Evolutionary conservation across 192 early-diverging fungal genomes (phyloP).

Genomic region (Entomortierella parvispora): DNA sequence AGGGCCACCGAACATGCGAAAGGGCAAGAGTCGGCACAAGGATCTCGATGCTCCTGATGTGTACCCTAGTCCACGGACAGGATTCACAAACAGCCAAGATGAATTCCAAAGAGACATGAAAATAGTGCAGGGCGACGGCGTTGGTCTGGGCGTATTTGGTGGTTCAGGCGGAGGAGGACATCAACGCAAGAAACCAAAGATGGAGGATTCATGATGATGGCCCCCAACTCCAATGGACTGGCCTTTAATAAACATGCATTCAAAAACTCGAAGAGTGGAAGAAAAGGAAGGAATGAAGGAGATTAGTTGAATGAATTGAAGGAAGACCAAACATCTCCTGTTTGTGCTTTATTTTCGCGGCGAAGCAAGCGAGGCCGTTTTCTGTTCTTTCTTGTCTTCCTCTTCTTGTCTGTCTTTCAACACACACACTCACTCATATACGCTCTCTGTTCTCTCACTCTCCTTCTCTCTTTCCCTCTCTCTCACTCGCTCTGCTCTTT

Average conservation of each 20-base stretch:
- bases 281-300: constrained; percentile 1
- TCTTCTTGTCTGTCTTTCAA: neutral
- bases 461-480: neutral
- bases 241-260: too few relatives aligned
- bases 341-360: neutral
- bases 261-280: too few relatives aligned
- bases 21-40: constrained; percentile 22
- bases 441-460: neutral
- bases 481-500: neutral
- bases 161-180: constrained; percentile 22
- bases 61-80: constrained; percentile 38
- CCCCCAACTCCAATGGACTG: too few relatives aligned
- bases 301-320: neutral
- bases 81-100: constrained; percentile 23
- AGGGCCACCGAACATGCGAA: constrained; percentile 6
- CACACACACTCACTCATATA: neutral
- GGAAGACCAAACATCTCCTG: neutral
- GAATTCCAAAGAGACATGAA: constrained; percentile 41
- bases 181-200: constrained; percentile 25
- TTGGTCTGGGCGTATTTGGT: constrained; percentile 12
- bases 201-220: neutral
- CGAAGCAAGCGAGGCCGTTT: neutral
- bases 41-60: constrained; percentile 46
- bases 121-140: constrained; percentile 21
- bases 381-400: neutral